These are phyloP conservation scores for Talaromyces sp. DNA, from an alignment of 2,329 filamentous ascomycete species.

Conservation along the genomic window DNA sequence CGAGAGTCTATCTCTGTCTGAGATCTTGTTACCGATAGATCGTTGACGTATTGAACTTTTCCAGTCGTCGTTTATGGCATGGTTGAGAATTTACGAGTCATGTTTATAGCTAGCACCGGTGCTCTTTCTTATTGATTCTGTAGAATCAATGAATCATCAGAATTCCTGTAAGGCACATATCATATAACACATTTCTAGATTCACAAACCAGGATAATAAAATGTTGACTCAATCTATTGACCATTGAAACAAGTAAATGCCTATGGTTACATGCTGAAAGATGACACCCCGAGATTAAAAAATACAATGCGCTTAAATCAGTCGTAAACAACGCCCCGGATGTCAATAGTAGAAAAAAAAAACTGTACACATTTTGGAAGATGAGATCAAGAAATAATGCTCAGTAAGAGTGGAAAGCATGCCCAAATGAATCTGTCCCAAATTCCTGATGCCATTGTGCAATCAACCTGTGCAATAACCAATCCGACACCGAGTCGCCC, in stretches of 20 bases:
- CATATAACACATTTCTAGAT: too few relatives aligned
- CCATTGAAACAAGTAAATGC: neutral
- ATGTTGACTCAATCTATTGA: neutral
- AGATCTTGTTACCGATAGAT: neutral
- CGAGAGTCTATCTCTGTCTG: neutral
- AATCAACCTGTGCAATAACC: neutral
- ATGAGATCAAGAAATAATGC: neutral
- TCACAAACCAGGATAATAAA: too few relatives aligned
- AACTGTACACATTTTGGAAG: neutral
- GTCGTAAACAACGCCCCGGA: neutral
- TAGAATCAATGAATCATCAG: neutral
- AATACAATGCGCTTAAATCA: neutral
- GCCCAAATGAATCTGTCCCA: neutral
- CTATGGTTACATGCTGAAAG: neutral
- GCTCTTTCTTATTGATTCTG: neutral
- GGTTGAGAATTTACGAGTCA: neutral
- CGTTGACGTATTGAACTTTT: neutral
- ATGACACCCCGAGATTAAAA: neutral
- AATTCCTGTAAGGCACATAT: too few relatives aligned
- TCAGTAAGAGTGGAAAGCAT: neutral
- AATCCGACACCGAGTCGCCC: neutral
- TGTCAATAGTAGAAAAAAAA: neutral
- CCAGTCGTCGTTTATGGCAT: neutral
- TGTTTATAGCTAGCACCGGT: neutral
- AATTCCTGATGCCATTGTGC: neutral